Base-by-base conservation (phyloP, 768 basidiomycete genomes). In the Galerina marginata region DNA sequence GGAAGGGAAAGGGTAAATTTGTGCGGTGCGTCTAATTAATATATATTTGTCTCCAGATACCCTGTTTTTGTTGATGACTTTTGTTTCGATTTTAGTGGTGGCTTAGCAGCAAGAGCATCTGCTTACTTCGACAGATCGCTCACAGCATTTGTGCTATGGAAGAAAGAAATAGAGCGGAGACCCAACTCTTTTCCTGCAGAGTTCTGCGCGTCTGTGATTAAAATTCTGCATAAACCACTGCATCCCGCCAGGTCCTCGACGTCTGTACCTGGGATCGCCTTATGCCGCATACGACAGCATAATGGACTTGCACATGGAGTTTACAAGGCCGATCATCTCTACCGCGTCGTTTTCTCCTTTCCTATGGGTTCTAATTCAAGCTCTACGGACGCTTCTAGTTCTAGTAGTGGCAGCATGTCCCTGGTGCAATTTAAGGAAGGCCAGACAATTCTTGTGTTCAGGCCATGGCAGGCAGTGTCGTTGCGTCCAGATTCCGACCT, bases 131-230 rank as follows among this genome's bases (percentile, higher is more conserved):
- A 80, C 20, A 79, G 77, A 25, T 68, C 74, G 4, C 76, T 77
- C 29, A 86, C 83, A 4, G 76, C 79, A 36, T 76, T 83, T 48
- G 62, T 75, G 2, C 72, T 88, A 3, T 88, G 87, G 87, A 77
- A 78, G 54, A 80, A 79, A 54, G 83, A 84, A 54, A 76, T 79
- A 39, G 49, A 61, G 20, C 74, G 74, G n/a, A 74, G 73, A 0
- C 49, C 75, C 5, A 68, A 72, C 3, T 68, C 73, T n/a, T 62
- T 73, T 5, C 61, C 75, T 15, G 61, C 73, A 5, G 83, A 85
- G 59, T 70, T 87, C 44, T 76, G 72, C 38, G 74, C 85, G 0
- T 79, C 72, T 37, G 72, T 88, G 16, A 45, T 79, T 33, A 75
- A 76, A 33, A 72, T 86, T 25, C 66, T 84, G 0, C 77, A 83